A percentile compares a stretch with the other conserved stretches of the same genome.
Evolutionary conservation across 129 eudicot genomes (phyloP).

Genomic region (Helianthus tuberosus): DNA sequence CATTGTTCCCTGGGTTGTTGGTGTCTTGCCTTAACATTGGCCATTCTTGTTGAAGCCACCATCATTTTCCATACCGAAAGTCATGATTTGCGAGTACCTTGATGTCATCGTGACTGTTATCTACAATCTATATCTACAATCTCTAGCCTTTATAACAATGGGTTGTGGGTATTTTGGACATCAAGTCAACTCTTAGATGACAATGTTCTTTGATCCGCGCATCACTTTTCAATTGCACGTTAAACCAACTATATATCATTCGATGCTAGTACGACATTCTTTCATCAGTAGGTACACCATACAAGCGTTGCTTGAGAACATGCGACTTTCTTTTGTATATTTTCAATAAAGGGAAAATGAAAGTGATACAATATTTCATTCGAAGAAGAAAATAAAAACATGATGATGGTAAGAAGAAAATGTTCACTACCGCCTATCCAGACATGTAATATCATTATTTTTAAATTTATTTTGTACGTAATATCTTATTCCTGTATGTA

Average conservation of each 20-base stretch:
- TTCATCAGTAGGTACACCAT: not conserved
- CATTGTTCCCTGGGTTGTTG: too few species aligned
- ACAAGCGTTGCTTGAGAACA: not conserved
- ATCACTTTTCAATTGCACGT: not conserved
- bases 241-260: not conserved
- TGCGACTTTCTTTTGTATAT: not conserved
- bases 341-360: not conserved
- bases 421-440: not conserved
- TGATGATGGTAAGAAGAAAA: not conserved
- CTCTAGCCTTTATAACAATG: slow-evolving; percentile 46
- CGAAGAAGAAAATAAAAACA: not conserved
- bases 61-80: too few species aligned
- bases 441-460: not conserved
- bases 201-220: not conserved
- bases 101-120: too few species aligned
- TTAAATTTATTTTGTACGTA: not conserved
- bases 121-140: slow-evolving; percentile 80
- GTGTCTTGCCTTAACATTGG: too few species aligned
- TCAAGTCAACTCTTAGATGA: not conserved
- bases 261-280: not conserved
- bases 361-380: not conserved
- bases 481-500: not conserved
- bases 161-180: slow-evolving; percentile 13
- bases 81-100: too few species aligned
- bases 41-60: too few species aligned